Base-by-base conservation (phyloP, 2,329 filamentous ascomycete genomes). In the Cryphonectria radicalis region DNA sequence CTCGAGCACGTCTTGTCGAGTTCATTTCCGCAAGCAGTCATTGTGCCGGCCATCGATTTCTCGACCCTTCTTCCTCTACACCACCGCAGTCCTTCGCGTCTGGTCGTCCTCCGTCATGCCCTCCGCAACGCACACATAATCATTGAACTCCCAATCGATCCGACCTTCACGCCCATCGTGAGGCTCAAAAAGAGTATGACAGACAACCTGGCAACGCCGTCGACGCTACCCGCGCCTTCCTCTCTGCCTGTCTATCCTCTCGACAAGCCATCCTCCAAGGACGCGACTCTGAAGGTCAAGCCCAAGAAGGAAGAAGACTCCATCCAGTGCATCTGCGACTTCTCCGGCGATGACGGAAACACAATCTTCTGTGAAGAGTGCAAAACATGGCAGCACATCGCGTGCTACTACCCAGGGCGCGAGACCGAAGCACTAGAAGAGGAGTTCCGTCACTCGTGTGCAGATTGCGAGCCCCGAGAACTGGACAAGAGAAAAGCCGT, bases 331-430 rank as follows among this genome's bases (percentile, higher is more conserved):
- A 97, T 98, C 77, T 99, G 96, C 84, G 91, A 91, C 80, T 98
- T 92, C 82, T 85, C 90, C 80, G 94, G 97, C 84, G 96, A 99
- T 86, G 96, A 99, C 85, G 96, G 96, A 82, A 95, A 93, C 82
- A 99, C 96, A 72, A 97, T 99, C 74, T 94, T 95, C 82, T 99
- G 96, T 86, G 96, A 98, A 80, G 89, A 87, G 72, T 99, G 96
- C 86, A 93, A 97, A 80, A 96, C 94, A 66, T 99, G 96, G 96
- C 96, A 99, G 83, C 96, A 99, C 82, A 97, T 97, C 77, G 91
- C 94, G 80, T 99, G 96, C 83, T 98, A 97, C 83, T 98, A 98
- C 80, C 89, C 89, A 32, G 81, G 89, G 74, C 93, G 93, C 76
- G 88, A 89, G 79, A 88, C 90, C 80, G 86, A 93, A 85, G 87